Base-by-base conservation (phyloP, 768 basidiomycete species). In the Serendipita indica region DNA sequence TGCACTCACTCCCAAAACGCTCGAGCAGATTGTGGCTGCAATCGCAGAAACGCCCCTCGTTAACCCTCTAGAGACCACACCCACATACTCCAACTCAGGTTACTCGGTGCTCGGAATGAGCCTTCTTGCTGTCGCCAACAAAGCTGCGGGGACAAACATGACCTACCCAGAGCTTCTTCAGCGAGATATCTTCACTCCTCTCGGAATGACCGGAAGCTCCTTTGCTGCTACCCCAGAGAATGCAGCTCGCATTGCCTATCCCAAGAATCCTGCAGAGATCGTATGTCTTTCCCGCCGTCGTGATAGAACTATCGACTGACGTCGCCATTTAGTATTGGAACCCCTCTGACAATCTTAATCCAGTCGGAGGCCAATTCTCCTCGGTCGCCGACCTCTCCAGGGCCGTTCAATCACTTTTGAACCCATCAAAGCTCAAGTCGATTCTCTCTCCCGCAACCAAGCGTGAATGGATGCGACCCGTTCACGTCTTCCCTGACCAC, bases 281-380 rank as follows among this genome's bases (percentile, higher is more conserved):
- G 35, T 37, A 37, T 10, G 35, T 37, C 10, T n/a, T n/a, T n/a
- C n/a, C 35, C n/a, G 10, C 35, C n/a, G n/a, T 10, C 10, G n/a
- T 37, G 10, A 10, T n/a, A 37, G 10, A n/a, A n/a, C 10, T n/a
- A 10, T 37, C 35, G 35, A 10, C 35, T 37, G 35, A 37, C 35
- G n/a, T 37, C 35, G n/a, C 20, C n/a, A n/a, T 13, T 22, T 39
- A 76, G 71, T 75, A 78, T 57, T 63, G 65, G 12, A 68, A 71
- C 56, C 71, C 77, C 59, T 60, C 65, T 16, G 73, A 74, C 52
- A 64, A 70, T 0, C 65, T 65, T 61, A 76, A 78, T 59, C 69
- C 78, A 2, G 64, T 74, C 2, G 78, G 73, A 2, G 79, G 77
- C 1, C 79, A 81, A 61, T 77, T 75, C 63, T 72, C 73, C 60